Base-by-base conservation (phyloP, 345 rosid species). In the Citrus mangshanensis region DNA sequence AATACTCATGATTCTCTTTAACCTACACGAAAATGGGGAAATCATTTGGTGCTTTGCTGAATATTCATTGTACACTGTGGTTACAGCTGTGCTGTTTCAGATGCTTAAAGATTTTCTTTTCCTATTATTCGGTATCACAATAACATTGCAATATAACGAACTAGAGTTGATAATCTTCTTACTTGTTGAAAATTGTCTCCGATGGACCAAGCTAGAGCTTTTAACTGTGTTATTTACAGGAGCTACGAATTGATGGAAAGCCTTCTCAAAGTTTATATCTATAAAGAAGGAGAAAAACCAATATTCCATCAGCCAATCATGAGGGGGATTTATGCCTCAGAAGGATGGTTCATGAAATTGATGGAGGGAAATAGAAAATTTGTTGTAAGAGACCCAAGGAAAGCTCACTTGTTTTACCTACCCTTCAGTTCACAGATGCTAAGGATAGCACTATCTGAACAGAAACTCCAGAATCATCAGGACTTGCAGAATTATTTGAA, bases 301-400 rank as follows among this genome's bases (percentile, higher is more conserved):
- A 82, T 91, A 84, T 93, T 95, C 78, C 99, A 92, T 82, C 89
- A 81, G 65, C 87, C 98, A 59, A 80, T 51, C 75, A 84, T 82
- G 87, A 89, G 95, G 78, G 98, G 97, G 67, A 92, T 92, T 59
- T 95, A 93, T 79, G 95, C 98, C 13, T 92, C 98, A 5, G 98
- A 93, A 86, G 98, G 98, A 75, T 92, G 98, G 98, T 93, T 95
- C 76, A 88, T 95, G 93, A 95, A 95, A 86, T 87, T 93, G 68
- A 88, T 95, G 77, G 92, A 95, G 79, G 90, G 87, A 82, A 90
- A 86, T 86, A 91, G 86, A 81, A 89, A 91, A 78, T 95, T 92
- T 67, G 73, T 86, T 59, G 98, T 90, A 61, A 91, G 82, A 81
- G 92, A 93, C 79, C 97, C 97, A 1, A 84, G 84, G 73, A 95